Evolutionary conservation across 2,329 filamentous ascomycete genomes (phyloP).

Genomic region (Xylaria sp.): DNA sequence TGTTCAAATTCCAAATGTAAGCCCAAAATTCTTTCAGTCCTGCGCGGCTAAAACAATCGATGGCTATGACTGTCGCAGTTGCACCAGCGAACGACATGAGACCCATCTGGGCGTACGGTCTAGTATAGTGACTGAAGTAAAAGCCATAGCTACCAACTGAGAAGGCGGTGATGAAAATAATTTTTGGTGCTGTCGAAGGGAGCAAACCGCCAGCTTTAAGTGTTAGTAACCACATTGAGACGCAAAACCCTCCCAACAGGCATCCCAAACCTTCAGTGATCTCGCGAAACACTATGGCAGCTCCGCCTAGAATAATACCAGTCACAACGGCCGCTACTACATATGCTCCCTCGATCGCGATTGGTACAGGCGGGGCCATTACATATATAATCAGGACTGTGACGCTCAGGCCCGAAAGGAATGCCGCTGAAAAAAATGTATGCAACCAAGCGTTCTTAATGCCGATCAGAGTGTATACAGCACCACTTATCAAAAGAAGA

Average conservation of each 20-base stretch:
- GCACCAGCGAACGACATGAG: constrained; percentile 84
- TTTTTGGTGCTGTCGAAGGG: constrained; percentile 67
- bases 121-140: constrained; percentile 81
- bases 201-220: constrained; percentile 81
- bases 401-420: constrained; percentile 76
- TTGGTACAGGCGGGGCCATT: constrained; percentile 79
- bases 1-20: constrained; percentile 87
- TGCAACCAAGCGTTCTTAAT: constrained; percentile 85
- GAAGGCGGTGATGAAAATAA: constrained; percentile 80
- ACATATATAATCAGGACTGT: constrained; percentile 89
- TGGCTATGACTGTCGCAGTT: constrained; percentile 80
- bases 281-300: constrained; percentile 82
- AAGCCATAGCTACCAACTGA: constrained; percentile 74
- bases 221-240: constrained; percentile 91
- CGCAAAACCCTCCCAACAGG: constrained; percentile 83
- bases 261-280: constrained; percentile 84
- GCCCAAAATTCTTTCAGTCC: constrained; percentile 97
- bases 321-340: constrained; percentile 80
- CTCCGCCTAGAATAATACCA: constrained; percentile 76
- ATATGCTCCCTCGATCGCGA: constrained; percentile 85
- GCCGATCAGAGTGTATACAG: constrained; percentile 77
- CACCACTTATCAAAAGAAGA: constrained; percentile 78
- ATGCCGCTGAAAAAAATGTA: constrained; percentile 82
- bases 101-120: constrained; percentile 79
- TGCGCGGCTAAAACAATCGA: constrained; percentile 90